Conservation (phyloP, 1,139 yeast species). For the Scheffersomyces segobiensis region DNA sequence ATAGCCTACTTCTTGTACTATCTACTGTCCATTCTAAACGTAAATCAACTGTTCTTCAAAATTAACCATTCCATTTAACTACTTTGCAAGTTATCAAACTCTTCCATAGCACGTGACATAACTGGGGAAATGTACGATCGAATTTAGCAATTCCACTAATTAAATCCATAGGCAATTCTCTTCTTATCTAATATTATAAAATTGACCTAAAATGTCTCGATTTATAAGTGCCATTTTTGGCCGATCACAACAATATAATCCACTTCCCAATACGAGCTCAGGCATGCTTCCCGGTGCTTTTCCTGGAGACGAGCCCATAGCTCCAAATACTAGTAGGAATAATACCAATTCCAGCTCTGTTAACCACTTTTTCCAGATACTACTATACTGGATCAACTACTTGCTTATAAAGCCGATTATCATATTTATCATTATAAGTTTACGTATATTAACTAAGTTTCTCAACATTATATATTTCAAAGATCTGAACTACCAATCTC, state of each 20-base stretch:
- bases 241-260: constrained; percentile 6
- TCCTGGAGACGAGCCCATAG: constrained; percentile 8
- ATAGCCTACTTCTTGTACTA: background rate
- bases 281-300: constrained; percentile 12
- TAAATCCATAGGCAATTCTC: background rate
- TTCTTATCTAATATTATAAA: background rate
- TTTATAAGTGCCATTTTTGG: constrained; percentile 3
- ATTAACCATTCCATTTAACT: background rate
- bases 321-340: constrained; percentile 1
- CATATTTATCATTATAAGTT: constrained; percentile 21
- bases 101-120: background rate
- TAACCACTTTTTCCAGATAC: background rate
- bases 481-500: constrained; percentile 11
- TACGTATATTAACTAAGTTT: constrained; percentile 26
- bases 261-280: constrained; percentile 5
- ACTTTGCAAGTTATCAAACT: too few relatives aligned
- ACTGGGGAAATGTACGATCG: background rate
- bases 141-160: background rate
- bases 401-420: constrained; percentile 32
- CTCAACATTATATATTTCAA: constrained; percentile 29
- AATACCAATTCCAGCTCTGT: constrained; percentile 6
- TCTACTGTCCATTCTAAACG: background rate
- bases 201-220: background rate
- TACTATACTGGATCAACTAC: constrained; percentile 16
- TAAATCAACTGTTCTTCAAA: background rate